Percentiles rank a stretch among this genome's conserved stretches.
Conservation (phyloP, 2,329 filamentous ascomycete genomes). For the Neopestalotiopsis clavispora region DNA sequence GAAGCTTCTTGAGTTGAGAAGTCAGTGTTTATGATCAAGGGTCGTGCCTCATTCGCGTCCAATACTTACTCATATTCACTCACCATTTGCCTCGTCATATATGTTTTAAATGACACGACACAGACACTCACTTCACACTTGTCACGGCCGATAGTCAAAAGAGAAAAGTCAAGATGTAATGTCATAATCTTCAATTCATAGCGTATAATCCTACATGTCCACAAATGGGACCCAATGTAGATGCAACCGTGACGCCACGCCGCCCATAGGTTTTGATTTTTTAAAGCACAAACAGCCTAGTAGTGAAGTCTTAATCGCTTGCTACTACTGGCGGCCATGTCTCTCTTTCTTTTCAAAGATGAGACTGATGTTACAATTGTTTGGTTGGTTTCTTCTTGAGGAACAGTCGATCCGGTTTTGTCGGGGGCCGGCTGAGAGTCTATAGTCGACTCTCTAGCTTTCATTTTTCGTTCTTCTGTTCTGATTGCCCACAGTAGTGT, state of each 20-base stretch:
- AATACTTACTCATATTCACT: too few species aligned
- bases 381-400: constrained; percentile 20
- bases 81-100: too few species aligned
- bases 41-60: too few species aligned
- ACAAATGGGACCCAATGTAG: not conserved
- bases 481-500: constrained; percentile 40
- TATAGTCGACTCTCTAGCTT: constrained; percentile 22
- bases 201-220: constrained; percentile 10
- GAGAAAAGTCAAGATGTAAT: not conserved
- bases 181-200: constrained; percentile 11
- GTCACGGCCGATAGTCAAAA: not conserved
- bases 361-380: constrained; percentile 19
- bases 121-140: not conserved
- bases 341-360: constrained; percentile 20
- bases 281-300: constrained; percentile 9
- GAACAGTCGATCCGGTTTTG: constrained; percentile 21
- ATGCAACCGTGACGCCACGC: constrained; percentile 15
- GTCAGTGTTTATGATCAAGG: too few species aligned
- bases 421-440: constrained; percentile 20
- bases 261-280: not conserved
- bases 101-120: too few species aligned
- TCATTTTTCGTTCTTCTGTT: constrained; percentile 39
- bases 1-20: too few species aligned
- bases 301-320: constrained; percentile 20
- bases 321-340: constrained; percentile 10